phyloP scores from a whole-genome alignment of 2,329 filamentous ascomycete species.

The Nemania sp. region DNA sequence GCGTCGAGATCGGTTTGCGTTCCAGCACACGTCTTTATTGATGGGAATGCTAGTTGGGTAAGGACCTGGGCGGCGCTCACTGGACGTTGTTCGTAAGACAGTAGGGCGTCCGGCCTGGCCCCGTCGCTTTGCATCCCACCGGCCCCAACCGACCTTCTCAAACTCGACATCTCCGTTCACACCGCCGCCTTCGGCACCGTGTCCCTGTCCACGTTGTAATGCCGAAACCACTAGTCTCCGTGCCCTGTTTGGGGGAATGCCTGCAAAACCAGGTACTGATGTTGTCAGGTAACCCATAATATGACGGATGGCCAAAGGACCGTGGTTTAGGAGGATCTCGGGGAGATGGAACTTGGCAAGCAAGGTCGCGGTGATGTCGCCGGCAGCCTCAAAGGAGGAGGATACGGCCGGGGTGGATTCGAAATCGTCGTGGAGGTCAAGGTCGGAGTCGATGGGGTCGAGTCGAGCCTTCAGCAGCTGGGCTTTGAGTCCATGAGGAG shows the following conservation, averaged over 20 bases:
- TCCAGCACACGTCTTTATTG: constrained; percentile 58
- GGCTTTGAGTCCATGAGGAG: constrained; percentile 81
- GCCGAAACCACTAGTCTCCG: constrained; percentile 92
- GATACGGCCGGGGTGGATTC: constrained; percentile 62
- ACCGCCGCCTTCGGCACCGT: constrained; percentile 69
- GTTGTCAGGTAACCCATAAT: constrained; percentile 95
- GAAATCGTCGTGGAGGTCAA: constrained; percentile 81
- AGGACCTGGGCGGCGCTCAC: constrained; percentile 56
- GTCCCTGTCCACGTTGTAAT: constrained; percentile 75
- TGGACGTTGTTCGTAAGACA: constrained; percentile 57
- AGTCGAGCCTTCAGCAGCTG: constrained; percentile 71
- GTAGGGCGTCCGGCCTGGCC: constrained; percentile 67
- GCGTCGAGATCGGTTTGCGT: constrained; percentile 61
- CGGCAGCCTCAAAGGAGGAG: constrained; percentile 74
- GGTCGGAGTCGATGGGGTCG: constrained; percentile 82
- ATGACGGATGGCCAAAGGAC: constrained; percentile 92
- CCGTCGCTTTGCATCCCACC: constrained; percentile 87
- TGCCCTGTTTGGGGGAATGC: constrained; percentile 89
- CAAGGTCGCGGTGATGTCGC: constrained; percentile 85
- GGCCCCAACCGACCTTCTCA: constrained; percentile 96
- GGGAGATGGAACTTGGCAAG: constrained; percentile 92
- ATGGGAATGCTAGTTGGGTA: constrained; percentile 69
- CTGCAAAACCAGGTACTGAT: constrained; percentile 90
- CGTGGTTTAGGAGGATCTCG: constrained; percentile 88
- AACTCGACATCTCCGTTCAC: constrained; percentile 81